Evolutionary conservation across 192 early-diverging fungal species (phyloP), one percentile per base, ranked within the genome.

Genomic region (Linnemannia zychae): DNA sequence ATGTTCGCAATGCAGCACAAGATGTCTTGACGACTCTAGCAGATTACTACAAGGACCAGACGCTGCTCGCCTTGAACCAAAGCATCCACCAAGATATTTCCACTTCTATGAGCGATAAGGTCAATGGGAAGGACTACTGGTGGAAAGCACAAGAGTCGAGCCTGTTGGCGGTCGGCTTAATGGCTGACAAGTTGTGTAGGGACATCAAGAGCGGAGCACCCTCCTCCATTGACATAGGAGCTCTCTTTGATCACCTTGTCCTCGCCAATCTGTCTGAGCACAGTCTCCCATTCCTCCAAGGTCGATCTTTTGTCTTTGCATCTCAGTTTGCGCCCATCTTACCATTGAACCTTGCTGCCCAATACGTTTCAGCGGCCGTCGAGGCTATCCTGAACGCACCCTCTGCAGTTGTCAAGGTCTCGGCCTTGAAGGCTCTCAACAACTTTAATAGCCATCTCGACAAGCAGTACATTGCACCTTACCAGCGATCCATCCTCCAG

Each of bases 91-190:
- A 20, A 73, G 94, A 34, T 31, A 83, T 38, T 84, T 89, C 37
- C 70, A 84, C 34, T 76, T 92, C 88, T 82, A 31, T 80, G n/a
- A 22, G 38, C 4, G 79, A 80, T 20, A 72, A 73, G 66, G 31
- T 72, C 18, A 50, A 22, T 1, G 72, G 67, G 13, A 68, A 80
- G 2, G 66, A 37, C 13, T 69, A 67, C 50, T 80, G 88, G 89
- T 98, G 97, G 97, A 95, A 96, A 60, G 86, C 94, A 53, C 93
- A 95, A 71, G 97, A 98, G 79, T 93, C 96, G 3, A 91, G 93
- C 57, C 88, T 98, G 38, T 90, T 96, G 79, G 91, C 94, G 5
- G 88, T 96, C 36, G 97, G 96, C 13, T 79, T 89, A 50, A 74
- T 90, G 4, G 83, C 93, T 15, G 88, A 84, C n/a, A 91, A 94